Conservation (phyloP, 2,329 filamentous ascomycete genomes). For the Cordyceps cicadae region DNA sequence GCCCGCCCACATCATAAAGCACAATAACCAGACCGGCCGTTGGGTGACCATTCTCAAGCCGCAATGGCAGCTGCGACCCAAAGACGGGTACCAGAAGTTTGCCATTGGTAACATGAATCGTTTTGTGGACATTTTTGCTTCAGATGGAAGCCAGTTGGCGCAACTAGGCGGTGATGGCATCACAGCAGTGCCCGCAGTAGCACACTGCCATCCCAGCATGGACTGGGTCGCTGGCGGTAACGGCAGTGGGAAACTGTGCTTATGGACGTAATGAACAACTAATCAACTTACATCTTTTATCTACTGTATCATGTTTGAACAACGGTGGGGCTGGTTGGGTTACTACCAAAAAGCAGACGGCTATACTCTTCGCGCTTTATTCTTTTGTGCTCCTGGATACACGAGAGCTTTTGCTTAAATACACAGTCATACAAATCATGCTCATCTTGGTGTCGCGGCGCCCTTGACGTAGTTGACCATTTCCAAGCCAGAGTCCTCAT, state of each 20-base stretch:
- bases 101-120: conserved; percentile 96
- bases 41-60: conserved; percentile 81
- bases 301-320: background rate
- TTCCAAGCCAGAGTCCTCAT: conserved; percentile 11
- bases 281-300: background rate
- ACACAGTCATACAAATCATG: background rate
- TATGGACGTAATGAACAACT: conserved; percentile 62
- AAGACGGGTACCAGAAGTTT: conserved; percentile 76
- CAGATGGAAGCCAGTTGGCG: conserved; percentile 75
- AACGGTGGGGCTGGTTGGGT: background rate
- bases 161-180: conserved; percentile 85
- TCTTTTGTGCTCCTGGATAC: background rate
- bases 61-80: conserved; percentile 79
- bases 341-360: background rate
- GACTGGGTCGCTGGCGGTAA: conserved; percentile 93
- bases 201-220: conserved; percentile 76
- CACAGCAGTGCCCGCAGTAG: conserved; percentile 87
- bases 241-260: conserved; percentile 80
- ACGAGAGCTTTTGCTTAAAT: background rate
- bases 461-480: conserved; percentile 11
- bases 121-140: conserved; percentile 84
- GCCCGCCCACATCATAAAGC: conserved; percentile 60
- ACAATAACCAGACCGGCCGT: conserved; percentile 93
- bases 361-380: background rate
- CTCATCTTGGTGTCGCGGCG: background rate